phyloP scores from a whole-genome alignment of 2,329 filamentous ascomycete species.

The Hawksworthiomyces lignivorus region DNA sequence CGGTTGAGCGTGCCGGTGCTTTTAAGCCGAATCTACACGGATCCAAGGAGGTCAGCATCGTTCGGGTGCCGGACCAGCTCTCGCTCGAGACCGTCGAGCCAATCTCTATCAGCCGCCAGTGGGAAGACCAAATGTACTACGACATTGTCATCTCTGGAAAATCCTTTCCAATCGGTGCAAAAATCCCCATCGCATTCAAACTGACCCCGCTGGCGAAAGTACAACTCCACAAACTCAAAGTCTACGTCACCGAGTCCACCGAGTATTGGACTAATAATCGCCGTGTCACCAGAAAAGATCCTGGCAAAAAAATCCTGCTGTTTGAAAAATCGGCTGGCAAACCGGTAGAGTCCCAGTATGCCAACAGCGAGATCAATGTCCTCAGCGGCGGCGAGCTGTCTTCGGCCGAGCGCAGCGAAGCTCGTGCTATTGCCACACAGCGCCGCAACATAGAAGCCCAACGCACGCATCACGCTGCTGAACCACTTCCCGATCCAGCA shows the following conservation, averaged over 20 bases:
- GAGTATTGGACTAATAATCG: conserved; percentile 87
- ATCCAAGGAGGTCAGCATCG: conserved; percentile 71
- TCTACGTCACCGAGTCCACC: conserved; percentile 81
- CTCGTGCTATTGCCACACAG: conserved; percentile 36
- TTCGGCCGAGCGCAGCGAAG: conserved; percentile 38
- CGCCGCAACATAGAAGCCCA: conserved; percentile 49
- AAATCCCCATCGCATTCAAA: conserved; percentile 90
- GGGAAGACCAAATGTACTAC: conserved; percentile 93
- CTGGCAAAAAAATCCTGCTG: conserved; percentile 73
- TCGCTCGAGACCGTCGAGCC: conserved; percentile 88
- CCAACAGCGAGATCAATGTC: conserved; percentile 67
- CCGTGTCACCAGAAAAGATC: conserved; percentile 76
- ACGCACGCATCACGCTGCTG: conserved; percentile 29
- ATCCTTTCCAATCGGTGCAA: conserved; percentile 81
- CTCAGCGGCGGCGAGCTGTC: conserved; percentile 72
- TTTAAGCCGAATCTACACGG: conserved; percentile 86
- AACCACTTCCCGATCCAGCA: conserved; percentile 41
- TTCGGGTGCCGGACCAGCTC: conserved; percentile 77
- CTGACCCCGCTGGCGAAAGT: conserved; percentile 88
- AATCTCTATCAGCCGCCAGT: conserved; percentile 85
- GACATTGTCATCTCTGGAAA: conserved; percentile 95
- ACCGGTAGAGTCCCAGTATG: conserved; percentile 63
- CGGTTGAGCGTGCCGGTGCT: conserved; percentile 76
- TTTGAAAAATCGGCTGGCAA: conserved; percentile 84
- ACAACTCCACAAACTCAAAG: conserved; percentile 85